Evolutionary conservation across 352 stramenopile genomes (phyloP), one percentile per base, ranked within the genome.

Genomic region (Phytophthora citrophthora): DNA sequence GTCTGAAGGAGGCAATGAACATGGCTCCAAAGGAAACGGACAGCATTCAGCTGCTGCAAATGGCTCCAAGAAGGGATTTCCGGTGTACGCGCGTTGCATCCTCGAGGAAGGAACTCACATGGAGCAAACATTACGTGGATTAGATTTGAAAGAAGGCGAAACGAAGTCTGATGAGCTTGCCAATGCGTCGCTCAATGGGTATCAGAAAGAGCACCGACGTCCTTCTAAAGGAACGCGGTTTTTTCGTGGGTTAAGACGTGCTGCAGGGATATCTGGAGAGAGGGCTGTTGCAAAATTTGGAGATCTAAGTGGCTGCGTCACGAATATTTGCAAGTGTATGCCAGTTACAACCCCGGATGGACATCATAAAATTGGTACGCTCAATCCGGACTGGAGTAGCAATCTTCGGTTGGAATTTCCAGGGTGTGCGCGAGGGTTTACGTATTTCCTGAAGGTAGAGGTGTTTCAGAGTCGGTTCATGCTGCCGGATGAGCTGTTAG

Each of bases 401-500:
- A 93, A 95, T 44, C 68, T 95, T 15, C 81, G 86, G 12, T 60
- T 95, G 2, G 81, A 84, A 27, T 95, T 95, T 54, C 86, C 86
- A 0, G 86, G 86, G 2, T 93, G 86, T 44, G 68, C 81, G 1
- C 81, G 84, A 43, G 86, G 86, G 0, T 89, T 88, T 47, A 85
- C 85, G 10, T 94, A 92, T 36, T 91, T 85, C 31, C 41, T 94
- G 15, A 93, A 91, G 46, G 74, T 93, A 3, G 86, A 94, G 59
- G 79, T 93, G 0, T 94, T 92, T 45, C 86, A 94, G 44, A 94
- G 83, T 71, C 82, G 83, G 5, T 94, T 94, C 47, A 93, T 94
- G 84, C 68, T 92, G 4, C 69, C 75, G 1, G 86, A 95, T 56
- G 84, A 89, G 47, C 54, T 95, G 11, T 61, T 95, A 46, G 86